Evolutionary conservation across 2,329 filamentous ascomycete genomes (phyloP), one percentile per base, ranked within the genome.

Genomic region (Periconia macrospinosa): DNA sequence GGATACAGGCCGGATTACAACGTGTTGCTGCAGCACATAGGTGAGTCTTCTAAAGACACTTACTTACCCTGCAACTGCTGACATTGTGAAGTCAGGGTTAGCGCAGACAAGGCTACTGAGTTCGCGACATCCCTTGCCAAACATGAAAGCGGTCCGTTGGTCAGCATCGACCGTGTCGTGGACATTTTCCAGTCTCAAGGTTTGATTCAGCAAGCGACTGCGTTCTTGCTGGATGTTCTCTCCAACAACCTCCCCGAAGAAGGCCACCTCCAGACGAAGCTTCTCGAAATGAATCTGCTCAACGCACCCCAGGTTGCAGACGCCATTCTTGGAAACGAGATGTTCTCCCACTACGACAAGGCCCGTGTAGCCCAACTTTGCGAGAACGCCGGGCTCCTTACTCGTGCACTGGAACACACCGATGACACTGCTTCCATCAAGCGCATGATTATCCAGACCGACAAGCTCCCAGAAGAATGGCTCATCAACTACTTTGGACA

Each of bases 121-220:
- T 97, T 99, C 67, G 95, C 94, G 19, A 90, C 89, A n/a, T 86
- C 90, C 59, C 83, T 99, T 56, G 93, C 91, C 42, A 96, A 94
- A 74, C 88, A 94, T 65, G 91, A 96, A 70, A 86, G 87, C 55
- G 92, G 91, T 23, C 88, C 92, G 20, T 79, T 97, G 54, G 88
- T 99, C 61, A 94, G 97, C 66, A 86, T 97, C 53, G 91, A 96
- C 71, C 91, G 93, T 45, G 92, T 97, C 20, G 91, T 97, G 46
- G 94, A 99, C 74, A 92, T 99, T 55, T 99, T 99, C 87, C 89
- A 97, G 76, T 92, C 92, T 10, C 94, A 99, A 75, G 92, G 92
- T 68, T 94, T 97, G 92, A 85, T 97, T 47, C 95, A 97, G 73
- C 92, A 96, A 75, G 93, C 93, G 8, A 99, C 95, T 2, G 92